Percentiles rank a stretch among this genome's conserved stretches.
Evolutionary conservation across 371 early-diverging fungal genomes (phyloP).

Genomic region (Apophysomyces variabilis): DNA sequence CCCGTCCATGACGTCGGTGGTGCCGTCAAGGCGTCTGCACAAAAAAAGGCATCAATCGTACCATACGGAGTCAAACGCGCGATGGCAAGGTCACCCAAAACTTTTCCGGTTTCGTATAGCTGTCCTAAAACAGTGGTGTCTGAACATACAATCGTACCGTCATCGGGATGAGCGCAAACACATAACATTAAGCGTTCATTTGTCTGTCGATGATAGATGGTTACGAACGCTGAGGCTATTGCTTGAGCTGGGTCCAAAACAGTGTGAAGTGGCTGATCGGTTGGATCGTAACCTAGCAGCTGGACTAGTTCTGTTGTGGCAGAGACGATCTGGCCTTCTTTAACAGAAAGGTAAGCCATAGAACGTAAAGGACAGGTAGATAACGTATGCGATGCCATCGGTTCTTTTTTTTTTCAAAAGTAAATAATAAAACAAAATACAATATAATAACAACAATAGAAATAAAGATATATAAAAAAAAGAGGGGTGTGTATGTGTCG

Average conservation of each 20-base stretch:
- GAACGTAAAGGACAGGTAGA: slow-evolving; percentile 9
- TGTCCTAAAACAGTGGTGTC: background rate
- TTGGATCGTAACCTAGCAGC: slow-evolving; percentile 4
- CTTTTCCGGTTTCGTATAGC: slow-evolving; percentile 4
- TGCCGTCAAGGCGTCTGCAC: slow-evolving; percentile 11
- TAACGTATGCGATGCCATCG: background rate
- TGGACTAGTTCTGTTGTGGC: background rate
- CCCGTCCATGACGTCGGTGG: slow-evolving; percentile 7
- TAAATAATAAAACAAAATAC: background rate
- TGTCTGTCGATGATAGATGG: background rate
- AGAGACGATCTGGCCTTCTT: background rate
- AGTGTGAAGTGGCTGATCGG: slow-evolving; percentile 1
- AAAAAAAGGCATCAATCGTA: slow-evolving; percentile 14
- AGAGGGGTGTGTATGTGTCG: slow-evolving; percentile 6
- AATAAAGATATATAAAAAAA: background rate
- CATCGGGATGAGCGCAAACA: background rate
- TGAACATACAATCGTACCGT: slow-evolving; percentile 8
- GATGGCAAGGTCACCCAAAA: slow-evolving; percentile 6
- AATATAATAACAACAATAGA: too few relatives aligned
- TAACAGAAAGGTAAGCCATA: background rate
- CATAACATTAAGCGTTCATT: slow-evolving; percentile 1
- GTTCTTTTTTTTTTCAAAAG: background rate
- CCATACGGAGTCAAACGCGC: slow-evolving; percentile 23
- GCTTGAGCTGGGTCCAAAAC: slow-evolving; percentile 5
- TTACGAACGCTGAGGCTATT: background rate